Conservation (phyloP, 208 protist species). For the Trypanosoma vivax region DNA sequence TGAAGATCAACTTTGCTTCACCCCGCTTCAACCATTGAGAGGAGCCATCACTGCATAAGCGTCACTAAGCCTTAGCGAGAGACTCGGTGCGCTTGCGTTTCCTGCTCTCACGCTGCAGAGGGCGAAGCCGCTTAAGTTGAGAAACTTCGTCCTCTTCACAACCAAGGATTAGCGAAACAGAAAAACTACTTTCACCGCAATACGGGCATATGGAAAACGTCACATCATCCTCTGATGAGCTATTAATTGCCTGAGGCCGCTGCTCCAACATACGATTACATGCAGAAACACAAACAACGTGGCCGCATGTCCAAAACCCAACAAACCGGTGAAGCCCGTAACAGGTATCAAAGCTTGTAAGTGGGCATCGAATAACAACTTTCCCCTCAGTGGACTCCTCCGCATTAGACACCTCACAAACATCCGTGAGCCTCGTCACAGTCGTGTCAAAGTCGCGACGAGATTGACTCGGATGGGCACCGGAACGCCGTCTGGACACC, state of each 20-base stretch:
- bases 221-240: background rate
- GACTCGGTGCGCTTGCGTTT: conserved; percentile 28
- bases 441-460: background rate
- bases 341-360: conserved; percentile 39
- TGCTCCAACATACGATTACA: conserved; percentile 3
- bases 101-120: conserved; percentile 16
- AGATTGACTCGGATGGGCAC: background rate
- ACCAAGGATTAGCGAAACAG: conserved; percentile 33
- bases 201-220: conserved; percentile 20
- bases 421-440: conserved; percentile 43
- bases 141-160: conserved; percentile 18
- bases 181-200: conserved; percentile 30
- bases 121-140: conserved; percentile 22
- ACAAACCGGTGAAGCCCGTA: conserved; percentile 53
- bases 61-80: too few relatives aligned
- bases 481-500: conserved; percentile 16
- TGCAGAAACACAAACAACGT: conserved; percentile 41
- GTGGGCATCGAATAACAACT: conserved; percentile 43
- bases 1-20: too few relatives aligned
- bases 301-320: conserved; percentile 76
- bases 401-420: conserved; percentile 43
- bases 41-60: too few relatives aligned
- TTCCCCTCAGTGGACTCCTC: conserved; percentile 10
- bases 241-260: background rate
- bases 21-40: too few relatives aligned